Conservation (phyloP, 2,329 filamentous ascomycete genomes). For the Hymenoscyphus infarciens region DNA sequence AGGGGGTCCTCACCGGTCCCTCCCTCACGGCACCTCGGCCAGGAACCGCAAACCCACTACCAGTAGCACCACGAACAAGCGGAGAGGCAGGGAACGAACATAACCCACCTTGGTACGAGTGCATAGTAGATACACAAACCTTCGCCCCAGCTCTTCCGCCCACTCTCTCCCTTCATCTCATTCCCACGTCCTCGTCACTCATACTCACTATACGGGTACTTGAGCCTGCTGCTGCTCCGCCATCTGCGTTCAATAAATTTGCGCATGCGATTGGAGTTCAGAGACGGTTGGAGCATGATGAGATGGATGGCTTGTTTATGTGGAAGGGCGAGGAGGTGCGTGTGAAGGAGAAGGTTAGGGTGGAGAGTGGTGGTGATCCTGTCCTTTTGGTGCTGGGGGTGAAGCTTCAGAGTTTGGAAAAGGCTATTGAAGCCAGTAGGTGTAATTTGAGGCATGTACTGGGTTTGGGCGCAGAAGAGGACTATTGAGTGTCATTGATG, state of each 20-base stretch:
- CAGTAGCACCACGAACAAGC: slow-evolving; percentile 11
- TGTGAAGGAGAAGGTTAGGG: slow-evolving; percentile 83
- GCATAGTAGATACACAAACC: slow-evolving; percentile 37
- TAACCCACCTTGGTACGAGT: slow-evolving; percentile 31
- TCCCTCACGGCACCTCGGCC: slow-evolving; percentile 16
- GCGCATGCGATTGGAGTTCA: slow-evolving; percentile 66
- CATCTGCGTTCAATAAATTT: slow-evolving; percentile 62
- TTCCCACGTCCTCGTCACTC: slow-evolving; percentile 66
- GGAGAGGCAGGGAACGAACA: slow-evolving; percentile 8
- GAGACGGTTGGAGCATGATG: slow-evolving; percentile 68
- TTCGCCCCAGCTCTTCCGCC: slow-evolving; percentile 62
- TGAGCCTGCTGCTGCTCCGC: slow-evolving; percentile 59
- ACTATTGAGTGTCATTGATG: background rate
- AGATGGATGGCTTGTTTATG: slow-evolving; percentile 72
- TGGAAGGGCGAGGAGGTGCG: slow-evolving; percentile 67
- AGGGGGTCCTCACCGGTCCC: slow-evolving; percentile 54
- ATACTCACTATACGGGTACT: slow-evolving; percentile 68
- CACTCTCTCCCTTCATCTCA: slow-evolving; percentile 70
- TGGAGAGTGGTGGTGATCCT: slow-evolving; percentile 74
- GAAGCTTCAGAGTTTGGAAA: slow-evolving; percentile 74
- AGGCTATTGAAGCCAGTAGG: slow-evolving; percentile 66
- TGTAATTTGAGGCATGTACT: slow-evolving; percentile 75
- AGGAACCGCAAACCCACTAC: slow-evolving; percentile 12
- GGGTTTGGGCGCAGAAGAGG: slow-evolving; percentile 41
- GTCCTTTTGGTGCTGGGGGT: slow-evolving; percentile 78